Evolutionary conservation across 441 rosid genomes (phyloP).

Genomic region (Populus tomentosa): DNA sequence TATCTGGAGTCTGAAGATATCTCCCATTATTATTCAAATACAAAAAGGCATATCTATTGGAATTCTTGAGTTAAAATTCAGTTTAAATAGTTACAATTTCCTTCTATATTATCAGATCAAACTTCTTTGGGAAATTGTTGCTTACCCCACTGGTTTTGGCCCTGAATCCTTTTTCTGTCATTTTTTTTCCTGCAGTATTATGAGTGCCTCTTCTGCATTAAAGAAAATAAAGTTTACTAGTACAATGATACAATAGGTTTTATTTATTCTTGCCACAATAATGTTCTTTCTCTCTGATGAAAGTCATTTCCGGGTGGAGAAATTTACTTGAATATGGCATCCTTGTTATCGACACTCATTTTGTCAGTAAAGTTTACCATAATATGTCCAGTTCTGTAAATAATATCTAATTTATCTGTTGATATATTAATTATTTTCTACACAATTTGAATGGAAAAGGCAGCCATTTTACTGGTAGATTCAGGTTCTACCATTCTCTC

Average conservation of each 20-base stretch:
- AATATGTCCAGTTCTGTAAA: not conserved
- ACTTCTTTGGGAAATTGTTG: too few species aligned
- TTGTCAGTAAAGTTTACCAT: not conserved
- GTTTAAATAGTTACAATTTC: too few species aligned
- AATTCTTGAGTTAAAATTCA: not conserved
- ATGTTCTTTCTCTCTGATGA: not conserved
- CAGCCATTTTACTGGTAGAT: not conserved
- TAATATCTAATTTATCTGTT: not conserved
- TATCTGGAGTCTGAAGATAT: not conserved
- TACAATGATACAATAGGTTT: too few species aligned
- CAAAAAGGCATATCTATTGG: not conserved
- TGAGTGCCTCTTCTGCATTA: too few species aligned
- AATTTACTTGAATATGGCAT: not conserved
- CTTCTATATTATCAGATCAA: too few species aligned
- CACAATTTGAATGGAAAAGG: not conserved
- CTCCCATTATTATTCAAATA: not conserved
- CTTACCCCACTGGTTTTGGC: too few species aligned
- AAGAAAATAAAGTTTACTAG: too few species aligned
- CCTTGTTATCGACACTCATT: not conserved
- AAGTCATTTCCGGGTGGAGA: not conserved
- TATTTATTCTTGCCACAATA: not conserved
- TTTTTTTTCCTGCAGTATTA: too few species aligned
- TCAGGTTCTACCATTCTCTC: not conserved
- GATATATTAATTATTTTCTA: not conserved
- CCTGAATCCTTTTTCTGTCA: too few species aligned